Conservation (phyloP, 2,329 filamentous ascomycete genomes). For the Aspergillus sp. region DNA sequence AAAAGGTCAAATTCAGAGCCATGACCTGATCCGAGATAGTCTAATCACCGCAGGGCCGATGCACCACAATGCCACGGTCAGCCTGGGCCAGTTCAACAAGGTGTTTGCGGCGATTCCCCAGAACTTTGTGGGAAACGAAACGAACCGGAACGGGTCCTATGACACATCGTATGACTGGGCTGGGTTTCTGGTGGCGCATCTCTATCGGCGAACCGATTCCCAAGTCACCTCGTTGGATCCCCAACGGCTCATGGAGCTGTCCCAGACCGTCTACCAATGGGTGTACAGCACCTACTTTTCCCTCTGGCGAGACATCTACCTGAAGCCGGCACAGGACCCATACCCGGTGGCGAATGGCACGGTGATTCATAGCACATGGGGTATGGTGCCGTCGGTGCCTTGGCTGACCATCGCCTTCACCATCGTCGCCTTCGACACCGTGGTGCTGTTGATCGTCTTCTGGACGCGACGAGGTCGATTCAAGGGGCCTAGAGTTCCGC, state of each 20-base stretch:
- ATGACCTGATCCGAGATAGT: constrained; percentile 10
- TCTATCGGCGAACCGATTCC: constrained; percentile 19
- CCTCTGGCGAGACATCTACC: constrained; percentile 24
- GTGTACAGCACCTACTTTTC: constrained; percentile 28
- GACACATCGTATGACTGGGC: constrained; percentile 27
- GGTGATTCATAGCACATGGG: constrained; percentile 21
- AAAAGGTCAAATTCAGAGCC: constrained; percentile 17
- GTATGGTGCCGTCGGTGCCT: constrained; percentile 21
- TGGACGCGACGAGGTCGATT: constrained; percentile 24
- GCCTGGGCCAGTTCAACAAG: constrained; percentile 27
- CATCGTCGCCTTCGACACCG: constrained; percentile 22
- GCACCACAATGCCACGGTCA: constrained; percentile 25
- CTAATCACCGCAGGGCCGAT: constrained; percentile 16
- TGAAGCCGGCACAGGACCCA: constrained; percentile 14
- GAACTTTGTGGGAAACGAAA: constrained; percentile 20
- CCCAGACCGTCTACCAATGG: constrained; percentile 24
- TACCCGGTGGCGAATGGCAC: constrained; percentile 16
- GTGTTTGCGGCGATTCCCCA: constrained; percentile 26
- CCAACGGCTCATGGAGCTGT: constrained; percentile 13
- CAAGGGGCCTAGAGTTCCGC: constrained; percentile 23
- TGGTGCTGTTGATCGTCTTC: constrained; percentile 25
- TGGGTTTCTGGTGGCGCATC: constrained; percentile 23
- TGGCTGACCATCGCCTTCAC: constrained; percentile 19
- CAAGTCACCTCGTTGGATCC: constrained; percentile 17
- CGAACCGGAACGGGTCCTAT: constrained; percentile 14